Percentiles rank a stretch among this genome's conserved stretches.
These are phyloP conservation scores for Lichtheimia ramosa DNA, from an alignment of 371 early-diverging fungal genomes.

Conservation along the genomic window DNA sequence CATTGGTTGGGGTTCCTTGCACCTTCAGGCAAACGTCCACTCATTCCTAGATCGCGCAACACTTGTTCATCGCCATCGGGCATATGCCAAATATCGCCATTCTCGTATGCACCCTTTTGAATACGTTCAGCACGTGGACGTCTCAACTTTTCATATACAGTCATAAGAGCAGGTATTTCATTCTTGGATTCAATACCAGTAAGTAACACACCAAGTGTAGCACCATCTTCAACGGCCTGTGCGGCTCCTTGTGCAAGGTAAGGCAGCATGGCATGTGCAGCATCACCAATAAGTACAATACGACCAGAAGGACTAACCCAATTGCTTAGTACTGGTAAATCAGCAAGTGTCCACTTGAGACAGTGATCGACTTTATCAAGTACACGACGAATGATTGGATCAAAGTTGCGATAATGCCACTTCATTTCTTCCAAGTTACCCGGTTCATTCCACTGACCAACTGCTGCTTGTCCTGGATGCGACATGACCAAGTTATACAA, in stretches of 20 bases:
- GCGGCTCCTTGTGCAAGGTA: constrained; percentile 35
- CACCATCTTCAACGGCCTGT: constrained; percentile 29
- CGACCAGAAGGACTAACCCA: constrained; percentile 29
- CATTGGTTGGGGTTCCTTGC: constrained; percentile 26
- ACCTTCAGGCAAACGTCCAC: background rate
- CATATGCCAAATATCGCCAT: constrained; percentile 31
- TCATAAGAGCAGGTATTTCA: constrained; percentile 18
- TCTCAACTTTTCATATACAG: constrained; percentile 23
- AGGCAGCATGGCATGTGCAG: constrained; percentile 33
- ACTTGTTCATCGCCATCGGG: constrained; percentile 27
- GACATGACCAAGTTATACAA: constrained; percentile 32
- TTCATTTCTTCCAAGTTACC: constrained; percentile 31
- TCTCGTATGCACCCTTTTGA: constrained; percentile 27
- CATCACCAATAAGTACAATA: constrained; percentile 23
- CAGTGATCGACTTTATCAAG: constrained; percentile 19
- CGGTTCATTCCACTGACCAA: constrained; percentile 26
- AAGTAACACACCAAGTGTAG: constrained; percentile 25
- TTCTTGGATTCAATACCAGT: constrained; percentile 19
- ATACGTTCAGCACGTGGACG: constrained; percentile 27
- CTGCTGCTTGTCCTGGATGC: constrained; percentile 23
- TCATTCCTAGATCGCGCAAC: constrained; percentile 26
- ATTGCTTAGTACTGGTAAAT: constrained; percentile 21
- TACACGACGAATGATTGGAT: constrained; percentile 23
- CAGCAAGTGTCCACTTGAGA: constrained; percentile 32
- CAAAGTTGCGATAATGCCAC: constrained; percentile 21